These are phyloP conservation scores for Hericium alpestre DNA, from an alignment of 768 basidiomycete species.

Conservation along the genomic window DNA sequence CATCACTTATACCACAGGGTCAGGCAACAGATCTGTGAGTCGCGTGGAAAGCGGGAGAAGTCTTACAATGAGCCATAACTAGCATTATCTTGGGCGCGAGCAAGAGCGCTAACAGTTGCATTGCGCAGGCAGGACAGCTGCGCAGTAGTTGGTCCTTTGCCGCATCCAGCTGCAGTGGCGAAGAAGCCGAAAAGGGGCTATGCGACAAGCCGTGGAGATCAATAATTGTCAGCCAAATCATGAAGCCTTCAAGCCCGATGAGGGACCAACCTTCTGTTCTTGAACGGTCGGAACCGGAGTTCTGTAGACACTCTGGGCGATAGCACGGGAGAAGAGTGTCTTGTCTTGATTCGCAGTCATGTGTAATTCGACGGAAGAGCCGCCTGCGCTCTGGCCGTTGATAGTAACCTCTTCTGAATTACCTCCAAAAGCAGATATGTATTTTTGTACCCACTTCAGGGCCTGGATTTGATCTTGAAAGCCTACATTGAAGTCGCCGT, in stretches of 20 bases:
- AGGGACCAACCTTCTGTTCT: slow-evolving; percentile 37
- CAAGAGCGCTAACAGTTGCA: slow-evolving; percentile 40
- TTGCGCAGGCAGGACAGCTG: slow-evolving; percentile 39
- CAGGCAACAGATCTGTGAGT: neutral
- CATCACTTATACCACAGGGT: slow-evolving; percentile 20
- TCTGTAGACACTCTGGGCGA: slow-evolving; percentile 53
- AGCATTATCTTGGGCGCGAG: slow-evolving; percentile 43
- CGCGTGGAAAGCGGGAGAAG: neutral
- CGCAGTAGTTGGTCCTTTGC: slow-evolving; percentile 21
- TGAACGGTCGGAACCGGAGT: slow-evolving; percentile 39
- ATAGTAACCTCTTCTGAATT: slow-evolving; percentile 32
- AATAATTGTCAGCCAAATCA: neutral
- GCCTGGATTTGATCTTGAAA: slow-evolving; percentile 43
- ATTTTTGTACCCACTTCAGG: slow-evolving; percentile 27
- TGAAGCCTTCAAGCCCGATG: neutral
- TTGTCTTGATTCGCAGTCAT: slow-evolving; percentile 33
- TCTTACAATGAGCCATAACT: slow-evolving; percentile 30
- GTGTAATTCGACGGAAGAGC: slow-evolving; percentile 46
- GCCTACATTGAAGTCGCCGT: slow-evolving; percentile 42
- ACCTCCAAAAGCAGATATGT: slow-evolving; percentile 31
- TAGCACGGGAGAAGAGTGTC: slow-evolving; percentile 40
- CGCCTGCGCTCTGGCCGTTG: slow-evolving; percentile 54
- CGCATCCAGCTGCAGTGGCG: slow-evolving; percentile 40
- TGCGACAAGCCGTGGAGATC: neutral
- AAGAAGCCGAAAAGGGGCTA: slow-evolving; percentile 47